Evolutionary conservation across 495 filamentous ascomycete species (phyloP), one percentile per base, ranked within the genome.

Genomic region (Evernia prunastri): DNA sequence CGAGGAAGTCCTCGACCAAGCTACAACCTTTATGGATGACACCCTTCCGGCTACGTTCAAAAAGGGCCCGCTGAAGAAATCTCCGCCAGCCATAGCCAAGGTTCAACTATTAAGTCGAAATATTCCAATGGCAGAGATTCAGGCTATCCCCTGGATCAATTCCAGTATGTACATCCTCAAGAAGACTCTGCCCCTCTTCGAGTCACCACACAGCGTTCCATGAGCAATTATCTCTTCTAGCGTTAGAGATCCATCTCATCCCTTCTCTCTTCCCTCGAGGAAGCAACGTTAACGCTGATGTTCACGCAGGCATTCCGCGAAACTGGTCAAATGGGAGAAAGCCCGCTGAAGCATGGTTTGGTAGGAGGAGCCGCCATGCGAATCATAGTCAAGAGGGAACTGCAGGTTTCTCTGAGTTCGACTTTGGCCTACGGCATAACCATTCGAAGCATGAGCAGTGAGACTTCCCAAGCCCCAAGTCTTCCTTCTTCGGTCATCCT

Each of bases 341-440:
- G 13, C 58, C 58, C 3, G 75, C 75, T 33, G 87, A 91, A 69
- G 82, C 79, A 61, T 91, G 90, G 90, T 83, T 84, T 63, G 87
- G 81, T 58, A 81, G 90, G 37, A 77, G 79, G 59, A 88, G 84
- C 68, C 73, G 81, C 40, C 89, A 94, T 73, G 72, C 73, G 36
- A 80, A 90, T 61, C 72, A 70, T 3, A 68, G 74, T 7, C 69
- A 72, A 47, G 68, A 77, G 20, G 87, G 87, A 0, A 86, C 87
- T 7, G 89, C 87, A 10, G 80, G 73, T 27, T 89, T 82, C 79
- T 73, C 64, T 1, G 90, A 93, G 66, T 92, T 93, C 66, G 76
- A 80, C 29, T 64, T 66, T 1, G 82, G 80, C 40, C 74, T 92
- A 67, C 80, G 84, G 66, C 73, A 78, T 17, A 72, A 84, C 57